phyloP scores from a whole-genome alignment of 1,284 basidiomycete species.

The Sphaerobolus stellatus region DNA sequence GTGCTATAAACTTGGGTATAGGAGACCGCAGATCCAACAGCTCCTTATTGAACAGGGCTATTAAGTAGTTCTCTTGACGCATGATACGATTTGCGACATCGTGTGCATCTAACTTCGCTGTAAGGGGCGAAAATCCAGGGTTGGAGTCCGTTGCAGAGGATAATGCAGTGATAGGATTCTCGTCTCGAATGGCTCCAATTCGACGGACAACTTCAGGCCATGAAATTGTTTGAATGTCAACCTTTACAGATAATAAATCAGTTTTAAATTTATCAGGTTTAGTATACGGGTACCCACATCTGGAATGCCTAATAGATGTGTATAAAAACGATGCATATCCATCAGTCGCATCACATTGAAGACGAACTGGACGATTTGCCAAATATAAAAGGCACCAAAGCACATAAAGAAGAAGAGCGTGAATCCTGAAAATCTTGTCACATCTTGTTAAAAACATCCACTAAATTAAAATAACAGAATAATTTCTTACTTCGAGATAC shows the following conservation, averaged over 20 bases:
- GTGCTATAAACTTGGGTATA: constrained; percentile 56
- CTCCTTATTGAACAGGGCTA: constrained; percentile 97
- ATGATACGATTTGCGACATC: constrained; percentile 96
- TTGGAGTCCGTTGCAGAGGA: constrained; percentile 57
- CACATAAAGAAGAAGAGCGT: constrained; percentile 79
- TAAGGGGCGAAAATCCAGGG: constrained; percentile 42
- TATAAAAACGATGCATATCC: constrained; percentile 94
- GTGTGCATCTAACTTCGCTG: constrained; percentile 91
- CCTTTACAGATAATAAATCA: constrained; percentile 45
- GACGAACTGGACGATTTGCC: constrained; percentile 66
- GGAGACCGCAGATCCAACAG: constrained; percentile 87
- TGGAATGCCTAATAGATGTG: constrained; percentile 71
- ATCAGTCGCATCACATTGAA: constrained; percentile 71
- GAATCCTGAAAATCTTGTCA: constrained; percentile 73
- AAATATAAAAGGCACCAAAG: constrained; percentile 79
- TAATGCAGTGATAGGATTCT: constrained; percentile 85
- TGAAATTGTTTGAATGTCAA: constrained; percentile 94
- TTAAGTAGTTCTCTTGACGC: constrained; percentile 97
- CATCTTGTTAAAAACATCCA: too few relatives aligned
- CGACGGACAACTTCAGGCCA: constrained; percentile 94
- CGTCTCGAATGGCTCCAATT: constrained; percentile 84
- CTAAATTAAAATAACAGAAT: background rate
- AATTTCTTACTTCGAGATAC: constrained; percentile 70
- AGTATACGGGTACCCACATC: constrained; percentile 63
- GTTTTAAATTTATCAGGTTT: background rate